phyloP scores from a whole-genome alignment of 768 basidiomycete genomes.

The Rhodocollybia butyracea region DNA sequence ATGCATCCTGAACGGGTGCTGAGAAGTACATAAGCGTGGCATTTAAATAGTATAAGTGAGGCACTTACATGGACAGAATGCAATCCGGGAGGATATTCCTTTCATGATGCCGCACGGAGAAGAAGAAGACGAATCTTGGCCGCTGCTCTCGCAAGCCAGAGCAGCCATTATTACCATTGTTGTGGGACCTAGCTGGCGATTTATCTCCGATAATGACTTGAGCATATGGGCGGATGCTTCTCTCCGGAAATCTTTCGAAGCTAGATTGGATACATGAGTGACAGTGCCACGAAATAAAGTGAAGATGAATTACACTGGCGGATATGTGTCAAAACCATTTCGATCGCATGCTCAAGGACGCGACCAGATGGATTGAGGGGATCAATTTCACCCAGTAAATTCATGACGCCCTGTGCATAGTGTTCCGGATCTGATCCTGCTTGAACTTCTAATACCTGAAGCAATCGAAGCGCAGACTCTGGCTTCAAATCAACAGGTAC shows the following conservation, averaged over 20 bases:
- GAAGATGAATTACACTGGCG: conserved; percentile 38
- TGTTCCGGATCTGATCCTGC: conserved; percentile 48
- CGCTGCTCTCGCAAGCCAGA: conserved; percentile 59
- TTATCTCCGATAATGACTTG: conserved; percentile 38
- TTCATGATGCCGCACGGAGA: conserved; percentile 46
- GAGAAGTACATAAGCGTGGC: neutral
- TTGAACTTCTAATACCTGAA: conserved; percentile 53
- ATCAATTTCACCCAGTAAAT: conserved; percentile 37
- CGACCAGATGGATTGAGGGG: conserved; percentile 24
- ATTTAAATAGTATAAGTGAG: conserved; percentile 8
- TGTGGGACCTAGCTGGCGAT: conserved; percentile 46
- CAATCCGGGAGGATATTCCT: conserved; percentile 40
- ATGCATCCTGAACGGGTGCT: conserved; percentile 75
- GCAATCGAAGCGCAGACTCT: conserved; percentile 42
- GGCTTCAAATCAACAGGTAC: conserved; percentile 29
- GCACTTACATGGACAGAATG: conserved; percentile 40
- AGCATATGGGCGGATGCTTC: conserved; percentile 43
- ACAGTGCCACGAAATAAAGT: neutral
- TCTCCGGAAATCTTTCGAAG: conserved; percentile 43
- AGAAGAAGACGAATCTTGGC: conserved; percentile 45
- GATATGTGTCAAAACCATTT: conserved; percentile 48
- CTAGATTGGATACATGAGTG: neutral
- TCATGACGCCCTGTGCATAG: conserved; percentile 52
- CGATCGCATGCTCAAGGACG: conserved; percentile 57
- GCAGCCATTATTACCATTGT: conserved; percentile 67